Evolutionary conservation across 73 alveolate species (phyloP).

Genomic region (Paramecium bursaria): DNA sequence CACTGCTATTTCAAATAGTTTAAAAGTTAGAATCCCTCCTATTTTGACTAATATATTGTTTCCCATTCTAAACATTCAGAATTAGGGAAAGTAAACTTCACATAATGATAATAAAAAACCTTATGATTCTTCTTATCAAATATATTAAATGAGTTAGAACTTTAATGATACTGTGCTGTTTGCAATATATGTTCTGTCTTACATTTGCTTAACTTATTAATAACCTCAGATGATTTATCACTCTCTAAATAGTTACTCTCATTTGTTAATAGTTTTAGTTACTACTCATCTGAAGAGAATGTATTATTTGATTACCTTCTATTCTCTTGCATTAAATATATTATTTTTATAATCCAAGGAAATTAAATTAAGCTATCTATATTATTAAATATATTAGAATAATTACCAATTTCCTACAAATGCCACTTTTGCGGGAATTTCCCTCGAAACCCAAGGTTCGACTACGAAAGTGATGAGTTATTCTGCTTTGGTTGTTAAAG

Average conservation of each 20-base stretch:
- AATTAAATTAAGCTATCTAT: no score
- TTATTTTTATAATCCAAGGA: no score
- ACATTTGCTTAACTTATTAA: conserved; percentile 21
- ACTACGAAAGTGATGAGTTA: no score
- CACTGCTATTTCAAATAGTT: conserved; percentile 11
- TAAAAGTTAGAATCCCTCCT: conserved; percentile 18
- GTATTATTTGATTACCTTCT: no score
- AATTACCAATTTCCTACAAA: no score
- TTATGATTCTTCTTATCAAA: conserved; percentile 17
- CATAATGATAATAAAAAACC: neutral
- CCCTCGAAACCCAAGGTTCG: no score
- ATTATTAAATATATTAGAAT: no score
- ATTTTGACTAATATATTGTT: conserved; percentile 34
- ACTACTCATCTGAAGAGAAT: no score
- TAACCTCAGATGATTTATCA: conserved; percentile 38
- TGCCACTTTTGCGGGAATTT: no score
- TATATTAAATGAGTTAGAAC: conserved; percentile 28
- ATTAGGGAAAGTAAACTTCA: conserved; percentile 30
- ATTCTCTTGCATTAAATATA: no score
- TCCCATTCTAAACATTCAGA: conserved; percentile 53
- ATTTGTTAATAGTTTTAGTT: no score
- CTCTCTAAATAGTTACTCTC: conserved; percentile 55
- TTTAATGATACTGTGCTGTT: neutral
- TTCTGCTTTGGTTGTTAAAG: no score
- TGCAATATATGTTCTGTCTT: conserved; percentile 43